A percentile compares a stretch with the other conserved stretches of the same genome.
Evolutionary conservation across 257 asterid genomes (phyloP).

Genomic region (Buddleja alternifolia): DNA sequence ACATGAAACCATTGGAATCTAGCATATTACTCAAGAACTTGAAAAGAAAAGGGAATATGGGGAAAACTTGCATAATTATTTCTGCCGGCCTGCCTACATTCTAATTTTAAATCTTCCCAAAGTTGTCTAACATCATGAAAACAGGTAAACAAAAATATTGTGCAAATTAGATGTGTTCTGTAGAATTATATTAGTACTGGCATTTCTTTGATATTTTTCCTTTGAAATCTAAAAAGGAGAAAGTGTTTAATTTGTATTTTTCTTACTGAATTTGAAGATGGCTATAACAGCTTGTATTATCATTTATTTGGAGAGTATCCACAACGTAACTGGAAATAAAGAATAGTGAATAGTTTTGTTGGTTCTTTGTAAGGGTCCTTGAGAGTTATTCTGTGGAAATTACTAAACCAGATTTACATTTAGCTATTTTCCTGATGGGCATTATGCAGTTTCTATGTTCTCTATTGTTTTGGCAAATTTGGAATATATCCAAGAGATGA

Average conservation of each 20-base stretch:
- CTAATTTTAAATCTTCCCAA: neutral
- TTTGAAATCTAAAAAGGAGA: neutral
- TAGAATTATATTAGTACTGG: neutral
- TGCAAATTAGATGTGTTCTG: neutral
- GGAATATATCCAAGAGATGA: neutral
- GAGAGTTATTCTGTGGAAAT: neutral
- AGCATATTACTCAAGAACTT: neutral
- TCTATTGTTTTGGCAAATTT: neutral
- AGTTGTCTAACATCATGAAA: neutral
- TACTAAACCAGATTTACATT: neutral
- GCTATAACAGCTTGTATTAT: neutral
- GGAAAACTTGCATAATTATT: neutral
- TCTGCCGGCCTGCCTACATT: neutral
- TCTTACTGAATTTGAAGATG: neutral
- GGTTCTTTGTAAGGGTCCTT: neutral
- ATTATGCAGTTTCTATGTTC: slow-evolving; percentile 6
- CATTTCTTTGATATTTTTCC: slow-evolving; percentile 2
- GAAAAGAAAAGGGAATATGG: neutral
- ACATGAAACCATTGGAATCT: neutral
- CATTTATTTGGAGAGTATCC: no score
- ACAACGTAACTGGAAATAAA: no score
- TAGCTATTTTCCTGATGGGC: neutral
- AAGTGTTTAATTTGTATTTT: neutral
- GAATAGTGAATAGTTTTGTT: neutral
- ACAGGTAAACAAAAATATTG: neutral